Percentiles rank a stretch among this genome's conserved stretches.
These are phyloP conservation scores for Echinosophora koreensis DNA, from an alignment of 306 rosid species.

Conservation along the genomic window DNA sequence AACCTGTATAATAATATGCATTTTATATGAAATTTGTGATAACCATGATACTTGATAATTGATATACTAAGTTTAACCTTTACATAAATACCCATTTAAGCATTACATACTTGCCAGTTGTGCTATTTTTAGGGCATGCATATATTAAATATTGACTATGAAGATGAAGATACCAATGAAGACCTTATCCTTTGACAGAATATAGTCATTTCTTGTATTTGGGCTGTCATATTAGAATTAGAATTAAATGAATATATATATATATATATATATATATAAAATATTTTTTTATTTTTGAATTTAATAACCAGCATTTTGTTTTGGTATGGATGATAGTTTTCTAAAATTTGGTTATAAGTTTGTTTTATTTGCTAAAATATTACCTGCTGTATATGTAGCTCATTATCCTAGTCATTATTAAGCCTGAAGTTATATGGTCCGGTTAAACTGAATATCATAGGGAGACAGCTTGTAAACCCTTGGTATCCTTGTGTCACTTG, in stretches of 20 bases:
- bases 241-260: not conserved
- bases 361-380: slow-evolving; percentile 15
- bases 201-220: not conserved
- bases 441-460: not conserved
- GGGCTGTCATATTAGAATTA: not conserved
- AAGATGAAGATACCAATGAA: not conserved
- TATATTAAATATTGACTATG: not conserved
- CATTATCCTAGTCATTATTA: not conserved
- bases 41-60: not conserved
- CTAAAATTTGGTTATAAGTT: not conserved
- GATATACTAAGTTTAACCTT: not conserved
- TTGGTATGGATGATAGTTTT: slow-evolving; percentile 4
- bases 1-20: not conserved
- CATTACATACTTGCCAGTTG: not conserved
- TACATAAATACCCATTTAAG: not conserved
- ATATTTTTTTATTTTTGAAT: too few relatives aligned
- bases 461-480: not conserved
- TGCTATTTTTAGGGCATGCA: not conserved
- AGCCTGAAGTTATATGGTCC: not conserved
- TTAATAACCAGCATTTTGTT: not conserved
- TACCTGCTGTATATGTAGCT: not conserved
- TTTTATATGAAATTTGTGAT: not conserved
- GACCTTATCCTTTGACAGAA: not conserved
- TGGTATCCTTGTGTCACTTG: slow-evolving; percentile 21
- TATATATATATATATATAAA: too few relatives aligned